phyloP scores from a whole-genome alignment of 306 rosid genomes.

The Castanea mollissima region DNA sequence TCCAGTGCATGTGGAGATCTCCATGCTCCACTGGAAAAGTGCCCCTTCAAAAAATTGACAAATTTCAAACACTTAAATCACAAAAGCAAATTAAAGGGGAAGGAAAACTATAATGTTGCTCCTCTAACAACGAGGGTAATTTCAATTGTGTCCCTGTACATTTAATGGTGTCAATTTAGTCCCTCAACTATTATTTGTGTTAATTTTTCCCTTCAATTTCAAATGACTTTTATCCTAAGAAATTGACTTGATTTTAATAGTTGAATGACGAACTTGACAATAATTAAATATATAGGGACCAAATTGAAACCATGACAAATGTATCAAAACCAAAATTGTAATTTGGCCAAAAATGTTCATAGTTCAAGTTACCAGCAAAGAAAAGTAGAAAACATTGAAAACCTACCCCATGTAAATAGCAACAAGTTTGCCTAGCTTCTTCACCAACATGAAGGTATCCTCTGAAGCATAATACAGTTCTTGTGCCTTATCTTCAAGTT shows the following conservation, averaged over 20 bases:
- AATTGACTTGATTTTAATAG: too few species aligned
- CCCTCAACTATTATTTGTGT: too few species aligned
- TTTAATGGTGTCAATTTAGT: too few species aligned
- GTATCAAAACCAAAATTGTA: too few species aligned
- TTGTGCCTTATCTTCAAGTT: conserved; percentile 85
- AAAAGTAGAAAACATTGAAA: background rate
- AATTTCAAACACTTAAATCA: conserved; percentile 10
- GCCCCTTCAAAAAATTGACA: conserved; percentile 58
- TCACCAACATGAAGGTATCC: conserved; percentile 62
- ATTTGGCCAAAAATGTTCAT: background rate
- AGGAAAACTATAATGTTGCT: too few species aligned
- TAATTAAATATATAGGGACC: too few species aligned
- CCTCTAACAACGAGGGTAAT: too few species aligned
- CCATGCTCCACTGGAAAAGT: conserved; percentile 78
- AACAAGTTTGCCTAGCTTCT: conserved; percentile 90
- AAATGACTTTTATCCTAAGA: too few species aligned
- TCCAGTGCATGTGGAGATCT: conserved; percentile 80
- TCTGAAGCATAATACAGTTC: conserved; percentile 74
- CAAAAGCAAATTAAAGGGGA: background rate
- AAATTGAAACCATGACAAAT: too few species aligned
- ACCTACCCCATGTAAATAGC: conserved; percentile 91
- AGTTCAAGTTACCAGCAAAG: background rate
- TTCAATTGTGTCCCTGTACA: too few species aligned
- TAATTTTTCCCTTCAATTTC: too few species aligned
- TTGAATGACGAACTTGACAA: too few species aligned